Conservation (phyloP, 176 grass and related monocot species). For the Lolium multiflorum region DNA sequence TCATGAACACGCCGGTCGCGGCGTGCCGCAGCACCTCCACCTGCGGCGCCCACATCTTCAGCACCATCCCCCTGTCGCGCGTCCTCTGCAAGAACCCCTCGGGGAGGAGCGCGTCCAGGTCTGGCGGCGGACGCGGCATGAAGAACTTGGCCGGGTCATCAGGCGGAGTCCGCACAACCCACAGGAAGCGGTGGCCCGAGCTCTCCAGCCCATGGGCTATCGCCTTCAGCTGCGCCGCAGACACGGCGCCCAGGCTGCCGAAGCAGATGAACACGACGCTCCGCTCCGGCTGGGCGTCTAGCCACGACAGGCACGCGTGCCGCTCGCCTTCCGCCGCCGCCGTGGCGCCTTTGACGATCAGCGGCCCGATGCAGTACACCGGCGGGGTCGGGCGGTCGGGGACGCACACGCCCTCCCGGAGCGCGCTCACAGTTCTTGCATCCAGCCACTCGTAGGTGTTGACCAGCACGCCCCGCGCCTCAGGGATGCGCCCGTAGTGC, state of each 20-base stretch:
- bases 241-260: constrained; percentile 59
- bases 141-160: not conserved
- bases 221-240: not conserved
- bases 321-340: constrained; percentile 18
- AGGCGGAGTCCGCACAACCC: not conserved
- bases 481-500: constrained; percentile 23
- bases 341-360: constrained; percentile 26
- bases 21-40: constrained; percentile 68
- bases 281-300: constrained; percentile 57
- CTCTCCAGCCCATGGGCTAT: not conserved
- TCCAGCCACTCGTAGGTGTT: constrained; percentile 72
- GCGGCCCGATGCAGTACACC: constrained; percentile 67
- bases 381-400: constrained; percentile 39
- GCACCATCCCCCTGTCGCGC: not conserved
- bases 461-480: constrained; percentile 49
- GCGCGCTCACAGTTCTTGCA: constrained; percentile 8
- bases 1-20: constrained; percentile 61
- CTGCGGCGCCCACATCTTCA: constrained; percentile 59
- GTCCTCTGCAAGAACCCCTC: not conserved
- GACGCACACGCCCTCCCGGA: constrained; percentile 27
- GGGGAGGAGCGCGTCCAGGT: not conserved
- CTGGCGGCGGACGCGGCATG: not conserved
- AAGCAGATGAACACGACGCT: constrained; percentile 75
- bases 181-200: not conserved
- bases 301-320: constrained; percentile 60